Evolutionary conservation across 177 flowering plant genomes (phyloP).

Genomic region (Vitis hybrid): DNA sequence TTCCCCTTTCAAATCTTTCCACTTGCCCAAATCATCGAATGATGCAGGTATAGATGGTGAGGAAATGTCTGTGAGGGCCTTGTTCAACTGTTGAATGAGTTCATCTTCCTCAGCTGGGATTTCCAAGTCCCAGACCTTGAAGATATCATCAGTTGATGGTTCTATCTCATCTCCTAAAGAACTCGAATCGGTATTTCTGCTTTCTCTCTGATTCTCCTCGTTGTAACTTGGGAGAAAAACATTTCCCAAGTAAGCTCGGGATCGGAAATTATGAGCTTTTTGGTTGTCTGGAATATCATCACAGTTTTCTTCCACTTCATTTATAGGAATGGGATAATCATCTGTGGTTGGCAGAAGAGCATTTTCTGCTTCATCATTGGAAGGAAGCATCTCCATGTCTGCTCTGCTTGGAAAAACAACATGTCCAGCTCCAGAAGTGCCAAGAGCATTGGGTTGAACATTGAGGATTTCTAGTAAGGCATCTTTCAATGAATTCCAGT

Average conservation of each 20-base stretch:
- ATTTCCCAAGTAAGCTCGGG: conserved; percentile 10
- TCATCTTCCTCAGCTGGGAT: conserved; percentile 46
- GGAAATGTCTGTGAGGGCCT: conserved; percentile 32
- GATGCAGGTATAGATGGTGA: conserved; percentile 8
- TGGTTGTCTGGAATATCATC: neutral
- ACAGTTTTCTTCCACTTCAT: conserved; percentile 14
- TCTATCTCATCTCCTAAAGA: conserved; percentile 25
- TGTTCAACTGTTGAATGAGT: conserved; percentile 33
- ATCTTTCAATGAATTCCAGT: conserved; percentile 50
- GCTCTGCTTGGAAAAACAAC: conserved; percentile 7
- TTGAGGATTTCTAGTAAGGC: conserved; percentile 40
- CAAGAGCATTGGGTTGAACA: conserved; percentile 19
- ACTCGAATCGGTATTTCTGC: conserved; percentile 15
- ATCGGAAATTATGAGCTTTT: neutral
- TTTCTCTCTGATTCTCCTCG: conserved; percentile 19
- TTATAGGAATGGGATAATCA: conserved; percentile 1
- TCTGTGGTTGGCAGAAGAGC: conserved; percentile 1
- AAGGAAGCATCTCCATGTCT: conserved; percentile 12
- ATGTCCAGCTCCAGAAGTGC: conserved; percentile 10
- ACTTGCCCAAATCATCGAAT: conserved; percentile 12
- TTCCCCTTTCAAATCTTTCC: conserved; percentile 12
- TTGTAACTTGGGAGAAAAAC: conserved; percentile 33
- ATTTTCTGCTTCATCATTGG: conserved; percentile 18
- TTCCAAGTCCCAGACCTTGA: conserved; percentile 67
- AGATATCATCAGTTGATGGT: conserved; percentile 37